Conservation (phyloP, 2,329 filamentous ascomycete genomes). For the Diaporthe vaccinii region DNA sequence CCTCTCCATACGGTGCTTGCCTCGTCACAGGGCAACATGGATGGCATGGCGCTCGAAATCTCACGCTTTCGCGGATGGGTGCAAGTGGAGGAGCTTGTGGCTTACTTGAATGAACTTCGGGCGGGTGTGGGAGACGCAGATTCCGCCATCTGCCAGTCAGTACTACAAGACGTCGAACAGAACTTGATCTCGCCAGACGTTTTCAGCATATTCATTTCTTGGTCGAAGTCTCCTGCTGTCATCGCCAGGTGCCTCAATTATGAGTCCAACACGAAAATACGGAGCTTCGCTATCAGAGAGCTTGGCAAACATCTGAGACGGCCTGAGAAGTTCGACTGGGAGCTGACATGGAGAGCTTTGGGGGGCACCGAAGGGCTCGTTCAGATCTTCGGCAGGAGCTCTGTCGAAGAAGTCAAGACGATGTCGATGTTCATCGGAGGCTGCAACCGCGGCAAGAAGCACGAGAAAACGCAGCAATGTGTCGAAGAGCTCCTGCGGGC, state of each 20-base stretch:
- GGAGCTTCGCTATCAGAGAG: background rate
- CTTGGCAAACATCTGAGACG: conserved; percentile 16
- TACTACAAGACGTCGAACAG: conserved; percentile 8
- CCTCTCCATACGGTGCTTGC: background rate
- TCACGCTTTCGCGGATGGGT: background rate
- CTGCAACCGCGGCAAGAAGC: background rate
- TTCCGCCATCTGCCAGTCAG: conserved; percentile 11
- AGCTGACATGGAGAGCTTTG: conserved; percentile 11
- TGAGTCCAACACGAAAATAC: background rate
- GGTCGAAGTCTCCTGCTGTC: conserved; percentile 25
- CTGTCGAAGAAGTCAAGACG: conserved; percentile 16
- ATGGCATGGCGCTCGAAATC: background rate
- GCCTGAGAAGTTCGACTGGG: conserved; percentile 14
- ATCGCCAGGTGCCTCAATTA: conserved; percentile 10
- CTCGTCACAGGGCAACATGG: background rate
- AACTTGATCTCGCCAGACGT: background rate
- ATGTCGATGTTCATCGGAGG: conserved; percentile 21
- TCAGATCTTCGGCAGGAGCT: conserved; percentile 13
- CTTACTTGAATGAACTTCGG: conserved; percentile 25
- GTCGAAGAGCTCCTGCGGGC: conserved; percentile 30
- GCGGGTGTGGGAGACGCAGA: background rate
- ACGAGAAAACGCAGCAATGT: background rate
- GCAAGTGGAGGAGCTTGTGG: background rate
- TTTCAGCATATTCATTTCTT: conserved; percentile 31
- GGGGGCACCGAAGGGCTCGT: conserved; percentile 2